Base-by-base conservation (phyloP, 352 stramenopile species). In the Phytophthora multivora region DNA sequence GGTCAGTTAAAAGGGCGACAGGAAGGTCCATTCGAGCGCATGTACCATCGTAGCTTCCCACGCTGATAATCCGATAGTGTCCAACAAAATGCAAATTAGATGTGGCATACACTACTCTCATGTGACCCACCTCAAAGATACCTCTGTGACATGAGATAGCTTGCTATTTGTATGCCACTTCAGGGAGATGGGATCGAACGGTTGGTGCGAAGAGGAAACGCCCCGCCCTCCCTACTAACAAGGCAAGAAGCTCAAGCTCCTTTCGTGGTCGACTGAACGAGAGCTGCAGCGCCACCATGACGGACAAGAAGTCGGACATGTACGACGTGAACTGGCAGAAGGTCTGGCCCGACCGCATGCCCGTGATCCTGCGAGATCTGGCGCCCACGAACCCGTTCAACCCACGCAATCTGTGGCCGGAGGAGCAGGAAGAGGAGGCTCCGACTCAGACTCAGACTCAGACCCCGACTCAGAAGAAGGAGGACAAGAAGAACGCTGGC, bases 291-390 rank as follows among this genome's bases (percentile, higher is more conserved):
- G 10, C 9, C 31, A 39, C 35, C 11, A 90, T 84, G 79, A 70
- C 54, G 63, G 82, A 86, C 47, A 73, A 82, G 62, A 95, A 91
- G 68, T 86, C 83, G 49, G 80, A 85, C 23, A 85, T 95, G 77
- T 81, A 83, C 69, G 86, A 93, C 59, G 86, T 95, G 28, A 93
- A 93, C 73, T 95, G 86, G 86, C 85, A 95, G 69, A 95, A 95
- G 71, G 72, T 95, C 41, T 95, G 86, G 80, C 86, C 86, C 10
- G 83, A 95, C 70, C 83, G 86, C 58, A 95, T 95, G 79, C 86
- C 86, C 35, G 84, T 95, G 71, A 95, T 95, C 55, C 71, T 95
- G 55, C 86, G 86, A 25, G 84, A 95, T 43, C 56, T 95, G 52
- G 86, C 86, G 55, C 86, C 86, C 10, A 91, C 80, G 30, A 95